These are phyloP conservation scores for Trichoderma atroviride DNA, from an alignment of 2,329 filamentous ascomycete species.

Conservation along the genomic window DNA sequence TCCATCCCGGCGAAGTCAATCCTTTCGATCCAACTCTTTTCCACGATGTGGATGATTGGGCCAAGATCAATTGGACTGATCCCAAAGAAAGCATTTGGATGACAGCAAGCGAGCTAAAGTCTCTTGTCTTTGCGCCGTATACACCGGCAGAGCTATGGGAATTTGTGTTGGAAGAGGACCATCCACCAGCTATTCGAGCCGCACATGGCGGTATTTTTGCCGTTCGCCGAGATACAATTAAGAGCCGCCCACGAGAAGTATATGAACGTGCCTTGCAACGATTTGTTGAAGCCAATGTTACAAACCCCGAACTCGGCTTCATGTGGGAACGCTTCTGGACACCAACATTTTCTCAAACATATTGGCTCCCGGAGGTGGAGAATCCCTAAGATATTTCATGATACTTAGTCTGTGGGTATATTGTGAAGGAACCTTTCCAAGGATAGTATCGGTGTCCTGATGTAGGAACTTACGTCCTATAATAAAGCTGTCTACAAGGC, in stretches of 20 bases:
- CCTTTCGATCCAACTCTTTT: conserved; percentile 10
- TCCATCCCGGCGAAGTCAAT: conserved; percentile 2
- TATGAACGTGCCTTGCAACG: conserved; percentile 8
- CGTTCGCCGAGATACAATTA: conserved; percentile 22
- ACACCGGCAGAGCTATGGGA: conserved; percentile 19
- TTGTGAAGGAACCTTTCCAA: not conserved
- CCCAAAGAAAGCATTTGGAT: conserved; percentile 26
- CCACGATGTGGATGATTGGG: conserved; percentile 16
- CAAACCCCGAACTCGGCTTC: conserved; percentile 23
- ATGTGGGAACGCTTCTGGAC: conserved; percentile 26
- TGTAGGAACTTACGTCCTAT: not conserved
- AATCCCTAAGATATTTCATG: not conserved
- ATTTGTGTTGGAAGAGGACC: conserved; percentile 3
- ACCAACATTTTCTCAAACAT: conserved; percentile 10
- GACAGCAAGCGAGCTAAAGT: not conserved
- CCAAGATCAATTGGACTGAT: conserved; percentile 20
- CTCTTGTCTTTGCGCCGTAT: conserved; percentile 5
- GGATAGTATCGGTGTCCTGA: not conserved
- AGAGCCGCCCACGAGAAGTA: conserved; percentile 13
- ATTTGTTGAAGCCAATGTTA: conserved; percentile 14
- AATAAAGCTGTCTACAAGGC: not conserved
- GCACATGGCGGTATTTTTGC: conserved; percentile 19
- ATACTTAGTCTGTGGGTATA: not conserved
- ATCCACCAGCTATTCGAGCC: conserved; percentile 9
- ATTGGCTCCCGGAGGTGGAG: conserved; percentile 3